Conservation (phyloP, 2,329 filamentous ascomycete species). For the Trichoderma breve region DNA sequence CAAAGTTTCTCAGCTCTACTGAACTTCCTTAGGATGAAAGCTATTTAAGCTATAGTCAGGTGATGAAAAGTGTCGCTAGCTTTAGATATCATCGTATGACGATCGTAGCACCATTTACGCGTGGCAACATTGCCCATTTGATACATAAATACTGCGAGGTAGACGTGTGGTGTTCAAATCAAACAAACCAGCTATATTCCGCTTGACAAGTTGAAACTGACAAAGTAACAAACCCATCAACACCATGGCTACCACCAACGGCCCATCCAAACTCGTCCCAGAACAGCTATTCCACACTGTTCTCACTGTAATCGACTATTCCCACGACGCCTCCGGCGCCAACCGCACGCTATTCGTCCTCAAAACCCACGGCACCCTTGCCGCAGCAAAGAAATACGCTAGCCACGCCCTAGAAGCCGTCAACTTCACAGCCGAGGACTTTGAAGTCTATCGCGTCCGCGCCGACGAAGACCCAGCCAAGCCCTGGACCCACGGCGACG, state of each 20-base stretch:
- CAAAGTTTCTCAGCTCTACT: not conserved
- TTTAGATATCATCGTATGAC: not conserved
- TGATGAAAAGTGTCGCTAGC: not conserved
- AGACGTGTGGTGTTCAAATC: not conserved
- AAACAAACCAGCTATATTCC: not conserved
- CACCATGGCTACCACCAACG: not conserved
- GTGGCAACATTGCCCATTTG: not conserved
- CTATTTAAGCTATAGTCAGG: not conserved
- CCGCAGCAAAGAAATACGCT: constrained; percentile 39
- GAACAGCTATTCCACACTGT: constrained; percentile 39
- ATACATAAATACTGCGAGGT: not conserved
- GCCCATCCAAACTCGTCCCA: constrained; percentile 18
- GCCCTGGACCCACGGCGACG: constrained; percentile 40
- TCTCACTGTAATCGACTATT: constrained; percentile 35
- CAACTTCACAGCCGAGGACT: constrained; percentile 39
- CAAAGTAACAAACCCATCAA: not conserved
- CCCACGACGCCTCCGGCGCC: constrained; percentile 28
- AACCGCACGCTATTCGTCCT: constrained; percentile 37
- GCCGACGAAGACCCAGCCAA: constrained; percentile 15
- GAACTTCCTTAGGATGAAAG: not conserved
- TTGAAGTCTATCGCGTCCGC: constrained; percentile 33
- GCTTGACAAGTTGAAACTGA: not conserved
- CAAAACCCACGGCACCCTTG: constrained; percentile 37
- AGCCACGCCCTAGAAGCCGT: constrained; percentile 32
- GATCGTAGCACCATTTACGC: not conserved